A percentile compares a stretch with the other conserved stretches of the same genome.
Conservation (phyloP, 225 moss, liverwort and hornwort species). For the Thuidium tamariscinum region DNA sequence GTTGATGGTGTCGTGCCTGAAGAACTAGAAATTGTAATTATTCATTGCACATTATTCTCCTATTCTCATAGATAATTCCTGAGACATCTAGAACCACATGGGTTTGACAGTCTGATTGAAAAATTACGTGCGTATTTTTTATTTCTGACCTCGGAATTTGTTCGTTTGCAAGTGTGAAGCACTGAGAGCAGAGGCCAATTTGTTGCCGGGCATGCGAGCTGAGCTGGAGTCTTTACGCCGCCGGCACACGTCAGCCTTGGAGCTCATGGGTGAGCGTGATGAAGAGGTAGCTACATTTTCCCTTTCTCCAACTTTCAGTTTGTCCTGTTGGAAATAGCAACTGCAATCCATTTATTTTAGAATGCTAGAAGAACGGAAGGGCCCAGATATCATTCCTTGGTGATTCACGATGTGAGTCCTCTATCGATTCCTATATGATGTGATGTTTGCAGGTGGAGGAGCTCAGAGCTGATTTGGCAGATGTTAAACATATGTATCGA, state of each 20-base stretch:
- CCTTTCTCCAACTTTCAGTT: neutral
- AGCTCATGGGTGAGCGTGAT: slow-evolving; percentile 99
- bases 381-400: neutral
- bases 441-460: slow-evolving; percentile 74
- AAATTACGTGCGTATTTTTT: neutral
- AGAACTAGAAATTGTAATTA: neutral
- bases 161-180: slow-evolving; percentile 62
- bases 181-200: slow-evolving; percentile 61
- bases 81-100: neutral
- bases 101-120: neutral
- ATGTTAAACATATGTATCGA: slow-evolving; percentile 98
- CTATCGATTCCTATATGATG: neutral
- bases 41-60: neutral
- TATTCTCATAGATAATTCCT: neutral
- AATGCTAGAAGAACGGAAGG: neutral
- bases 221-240: slow-evolving; percentile 91
- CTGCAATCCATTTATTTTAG: neutral
- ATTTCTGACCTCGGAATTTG: neutral
- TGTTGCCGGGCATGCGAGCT: slow-evolving; percentile 83
- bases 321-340: neutral
- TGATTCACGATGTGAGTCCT: neutral
- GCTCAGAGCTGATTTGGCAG: slow-evolving; percentile 91
- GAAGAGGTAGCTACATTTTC: slow-evolving; percentile 60
- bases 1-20: neutral
- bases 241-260: slow-evolving; percentile 93